Conservation (phyloP, 2,329 filamentous ascomycete species). For the Penicillium psychrosexuale region DNA sequence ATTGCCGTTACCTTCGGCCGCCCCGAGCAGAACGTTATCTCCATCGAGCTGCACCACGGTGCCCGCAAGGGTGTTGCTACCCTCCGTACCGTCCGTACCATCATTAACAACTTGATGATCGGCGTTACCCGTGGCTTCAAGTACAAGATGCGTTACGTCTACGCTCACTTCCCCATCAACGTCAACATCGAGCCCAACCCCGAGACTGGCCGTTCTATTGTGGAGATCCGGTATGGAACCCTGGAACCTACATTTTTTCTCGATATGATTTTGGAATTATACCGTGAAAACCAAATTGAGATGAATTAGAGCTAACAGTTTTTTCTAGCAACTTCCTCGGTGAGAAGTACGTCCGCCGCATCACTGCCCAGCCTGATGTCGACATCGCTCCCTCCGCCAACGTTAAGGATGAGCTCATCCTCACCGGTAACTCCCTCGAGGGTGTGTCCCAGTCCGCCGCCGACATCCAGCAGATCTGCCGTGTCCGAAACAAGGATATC, state of each 20-base stretch:
- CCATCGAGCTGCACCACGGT: conserved; percentile 98
- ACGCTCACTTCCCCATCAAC: conserved; percentile 99
- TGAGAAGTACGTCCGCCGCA: conserved; percentile 97
- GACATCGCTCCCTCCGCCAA: conserved; percentile 84
- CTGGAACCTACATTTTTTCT: not conserved
- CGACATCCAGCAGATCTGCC: conserved; percentile 99
- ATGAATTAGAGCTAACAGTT: not conserved
- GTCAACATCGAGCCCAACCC: conserved; percentile 97
- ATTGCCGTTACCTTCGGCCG: conserved; percentile 92
- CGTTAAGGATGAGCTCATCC: conserved; percentile 96
- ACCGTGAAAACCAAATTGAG: not conserved
- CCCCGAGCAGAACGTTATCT: conserved; percentile 80
- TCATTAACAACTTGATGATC: conserved; percentile 98
- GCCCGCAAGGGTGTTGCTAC: conserved; percentile 96
- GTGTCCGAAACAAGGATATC: conserved; percentile 99
- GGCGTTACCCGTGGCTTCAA: conserved; percentile 99
- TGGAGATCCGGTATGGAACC: conserved; percentile 89
- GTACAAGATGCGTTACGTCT: conserved; percentile 99
- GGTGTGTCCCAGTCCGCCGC: conserved; percentile 95
- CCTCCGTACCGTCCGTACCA: conserved; percentile 93
- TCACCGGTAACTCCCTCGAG: conserved; percentile 93
- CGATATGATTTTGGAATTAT: not conserved
- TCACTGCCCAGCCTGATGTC: conserved; percentile 86
- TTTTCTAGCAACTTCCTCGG: conserved; percentile 86
- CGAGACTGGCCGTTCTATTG: conserved; percentile 82